phyloP scores from a whole-genome alignment of 169 alveolate genomes.

The Cardiosporidium cionae region DNA sequence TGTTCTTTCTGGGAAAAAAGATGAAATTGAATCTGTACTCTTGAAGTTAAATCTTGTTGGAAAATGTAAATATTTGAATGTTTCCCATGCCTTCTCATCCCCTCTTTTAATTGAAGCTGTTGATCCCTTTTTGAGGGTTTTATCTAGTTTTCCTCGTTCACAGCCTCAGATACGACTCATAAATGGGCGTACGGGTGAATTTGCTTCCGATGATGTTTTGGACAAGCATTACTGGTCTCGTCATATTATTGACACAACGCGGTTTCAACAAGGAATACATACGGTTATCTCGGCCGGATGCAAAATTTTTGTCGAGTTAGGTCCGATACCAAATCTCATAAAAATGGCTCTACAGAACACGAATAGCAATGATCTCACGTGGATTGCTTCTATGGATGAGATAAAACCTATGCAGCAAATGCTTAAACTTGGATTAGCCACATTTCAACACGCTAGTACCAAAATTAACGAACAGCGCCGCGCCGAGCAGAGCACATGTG shows the following conservation, averaged over 20 bases:
- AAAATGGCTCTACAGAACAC: conserved; percentile 35
- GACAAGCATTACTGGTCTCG: conserved; percentile 33
- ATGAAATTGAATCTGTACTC: conserved; percentile 42
- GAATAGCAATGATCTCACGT: conserved; percentile 23
- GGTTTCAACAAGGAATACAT: conserved; percentile 20
- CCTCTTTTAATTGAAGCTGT: conserved; percentile 30
- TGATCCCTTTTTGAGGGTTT: conserved; percentile 38
- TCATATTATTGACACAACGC: conserved; percentile 18
- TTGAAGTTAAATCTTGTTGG: conserved; percentile 34
- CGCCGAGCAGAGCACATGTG: conserved; percentile 19
- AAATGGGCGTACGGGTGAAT: conserved; percentile 44
- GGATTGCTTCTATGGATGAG: conserved; percentile 26
- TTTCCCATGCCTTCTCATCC: conserved; percentile 18
- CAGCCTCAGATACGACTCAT: conserved; percentile 40
- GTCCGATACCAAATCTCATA: conserved; percentile 18
- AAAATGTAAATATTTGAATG: conserved; percentile 24
- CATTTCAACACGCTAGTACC: conserved; percentile 1
- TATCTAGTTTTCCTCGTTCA: conserved; percentile 28
- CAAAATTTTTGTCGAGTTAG: conserved; percentile 25
- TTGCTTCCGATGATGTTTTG: conserved; percentile 20
- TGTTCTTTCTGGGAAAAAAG: conserved; percentile 42
- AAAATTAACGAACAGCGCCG: conserved; percentile 10
- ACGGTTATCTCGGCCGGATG: conserved; percentile 31
- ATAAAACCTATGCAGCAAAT: neutral
- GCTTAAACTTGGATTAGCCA: conserved; percentile 7